Evolutionary conservation across 345 rosid genomes (phyloP).

Genomic region (Euphorbia lathyris): DNA sequence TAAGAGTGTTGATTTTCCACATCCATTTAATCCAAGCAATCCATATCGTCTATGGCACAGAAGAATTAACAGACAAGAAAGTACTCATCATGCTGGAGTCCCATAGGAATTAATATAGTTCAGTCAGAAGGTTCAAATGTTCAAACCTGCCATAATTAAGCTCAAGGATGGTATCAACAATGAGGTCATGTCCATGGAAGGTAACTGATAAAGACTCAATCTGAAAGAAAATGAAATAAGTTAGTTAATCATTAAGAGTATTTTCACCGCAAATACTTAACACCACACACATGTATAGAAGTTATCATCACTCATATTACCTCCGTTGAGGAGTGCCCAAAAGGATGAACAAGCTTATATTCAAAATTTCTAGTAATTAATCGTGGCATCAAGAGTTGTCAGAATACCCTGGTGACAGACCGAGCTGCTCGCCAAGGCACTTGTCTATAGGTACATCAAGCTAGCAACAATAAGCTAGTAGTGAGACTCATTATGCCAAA

Average conservation of each 20-base stretch:
- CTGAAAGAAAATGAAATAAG: constrained; percentile 40
- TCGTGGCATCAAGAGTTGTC: constrained; percentile 8
- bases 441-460: constrained; percentile 14
- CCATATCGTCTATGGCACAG: constrained; percentile 71
- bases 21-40: constrained; percentile 92
- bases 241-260: not conserved
- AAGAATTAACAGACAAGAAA: not conserved
- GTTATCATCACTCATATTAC: constrained; percentile 2
- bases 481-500: constrained; percentile 16
- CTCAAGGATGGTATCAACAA: constrained; percentile 89
- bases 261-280: not conserved
- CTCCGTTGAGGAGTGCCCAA: constrained; percentile 11
- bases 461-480: constrained; percentile 11
- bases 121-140: not conserved
- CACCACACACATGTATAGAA: not conserved
- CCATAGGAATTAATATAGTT: not conserved
- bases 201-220: constrained; percentile 94
- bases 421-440: constrained; percentile 20
- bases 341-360: constrained; percentile 13
- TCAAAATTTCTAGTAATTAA: constrained; percentile 15
- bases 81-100: not conserved
- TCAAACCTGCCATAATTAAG: constrained; percentile 91
- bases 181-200: constrained; percentile 94
- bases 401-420: constrained; percentile 17
- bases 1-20: constrained; percentile 94